Evolutionary conservation across 441 rosid genomes (phyloP).

Genomic region (Omphalea diandra): DNA sequence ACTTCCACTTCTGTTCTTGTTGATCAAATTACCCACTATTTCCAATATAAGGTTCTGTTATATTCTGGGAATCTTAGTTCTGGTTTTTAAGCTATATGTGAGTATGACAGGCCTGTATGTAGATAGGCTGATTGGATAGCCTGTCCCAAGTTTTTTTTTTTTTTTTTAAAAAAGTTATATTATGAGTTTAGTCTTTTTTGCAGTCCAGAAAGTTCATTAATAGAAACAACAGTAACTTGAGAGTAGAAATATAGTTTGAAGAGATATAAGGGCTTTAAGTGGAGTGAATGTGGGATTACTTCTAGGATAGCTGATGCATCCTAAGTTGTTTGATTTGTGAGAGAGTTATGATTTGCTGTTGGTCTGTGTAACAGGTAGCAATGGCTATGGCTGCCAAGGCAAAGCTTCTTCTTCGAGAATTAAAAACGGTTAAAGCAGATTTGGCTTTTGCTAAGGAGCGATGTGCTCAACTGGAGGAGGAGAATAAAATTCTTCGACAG

Average conservation of each 20-base stretch:
- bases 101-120: neutral
- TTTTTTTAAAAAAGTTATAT: no score
- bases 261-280: neutral
- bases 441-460: conserved; percentile 88
- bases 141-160: neutral
- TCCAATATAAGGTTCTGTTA: neutral
- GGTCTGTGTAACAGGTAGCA: conserved; percentile 66
- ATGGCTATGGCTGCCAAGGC: conserved; percentile 99
- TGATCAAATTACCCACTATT: neutral
- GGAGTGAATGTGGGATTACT: neutral
- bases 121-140: neutral
- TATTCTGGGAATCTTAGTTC: neutral
- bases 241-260: neutral
- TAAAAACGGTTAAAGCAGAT: conserved; percentile 95
- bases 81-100: neutral
- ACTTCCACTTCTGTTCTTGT: neutral
- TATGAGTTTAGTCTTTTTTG: neutral
- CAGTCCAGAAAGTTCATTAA: neutral
- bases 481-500: conserved; percentile 82
- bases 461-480: conserved; percentile 86
- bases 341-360: conserved; percentile 22
- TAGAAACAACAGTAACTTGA: conserved; percentile 7
- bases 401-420: conserved; percentile 87
- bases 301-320: neutral
- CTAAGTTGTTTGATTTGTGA: neutral